Conservation (phyloP, 805 yeast species). For the Kazachstania viticola region DNA sequence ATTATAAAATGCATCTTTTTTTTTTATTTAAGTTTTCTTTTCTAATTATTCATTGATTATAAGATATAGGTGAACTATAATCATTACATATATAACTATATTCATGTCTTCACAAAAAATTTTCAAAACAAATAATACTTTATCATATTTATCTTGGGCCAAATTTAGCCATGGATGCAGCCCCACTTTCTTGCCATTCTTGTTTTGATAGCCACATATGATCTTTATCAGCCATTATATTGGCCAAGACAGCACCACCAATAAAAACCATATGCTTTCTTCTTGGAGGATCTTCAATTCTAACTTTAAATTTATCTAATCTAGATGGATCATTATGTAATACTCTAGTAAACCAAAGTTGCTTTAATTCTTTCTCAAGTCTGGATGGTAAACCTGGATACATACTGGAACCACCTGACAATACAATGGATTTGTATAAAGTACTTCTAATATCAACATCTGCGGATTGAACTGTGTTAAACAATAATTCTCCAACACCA, state of each 20-base stretch:
- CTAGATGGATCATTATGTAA: constrained; percentile 79
- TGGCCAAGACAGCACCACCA: constrained; percentile 97
- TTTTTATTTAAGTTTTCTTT: too few species aligned
- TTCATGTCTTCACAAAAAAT: not conserved
- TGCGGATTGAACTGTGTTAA: constrained; percentile 87
- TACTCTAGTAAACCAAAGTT: constrained; percentile 85
- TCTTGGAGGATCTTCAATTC: constrained; percentile 97
- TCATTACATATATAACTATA: too few species aligned
- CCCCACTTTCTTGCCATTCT: constrained; percentile 97
- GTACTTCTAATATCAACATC: constrained; percentile 89
- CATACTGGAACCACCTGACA: constrained; percentile 97
- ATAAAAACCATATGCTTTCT: constrained; percentile 97
- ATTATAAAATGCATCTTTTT: not conserved
- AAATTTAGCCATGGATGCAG: constrained; percentile 70
- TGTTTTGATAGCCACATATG: constrained; percentile 95
- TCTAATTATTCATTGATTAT: too few species aligned
- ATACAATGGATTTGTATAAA: constrained; percentile 80
- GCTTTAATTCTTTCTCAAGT: constrained; percentile 90
- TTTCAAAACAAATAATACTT: not conserved
- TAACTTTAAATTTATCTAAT: constrained; percentile 82
- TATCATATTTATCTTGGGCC: constrained; percentile 65
- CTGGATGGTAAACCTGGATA: constrained; percentile 96
- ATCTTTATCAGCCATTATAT: constrained; percentile 95
- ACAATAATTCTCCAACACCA: constrained; percentile 87
- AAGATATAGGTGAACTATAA: too few species aligned